These are phyloP conservation scores for Rhynchospora breviuscula DNA, from an alignment of 176 grass and related monocot genomes.

Conservation along the genomic window DNA sequence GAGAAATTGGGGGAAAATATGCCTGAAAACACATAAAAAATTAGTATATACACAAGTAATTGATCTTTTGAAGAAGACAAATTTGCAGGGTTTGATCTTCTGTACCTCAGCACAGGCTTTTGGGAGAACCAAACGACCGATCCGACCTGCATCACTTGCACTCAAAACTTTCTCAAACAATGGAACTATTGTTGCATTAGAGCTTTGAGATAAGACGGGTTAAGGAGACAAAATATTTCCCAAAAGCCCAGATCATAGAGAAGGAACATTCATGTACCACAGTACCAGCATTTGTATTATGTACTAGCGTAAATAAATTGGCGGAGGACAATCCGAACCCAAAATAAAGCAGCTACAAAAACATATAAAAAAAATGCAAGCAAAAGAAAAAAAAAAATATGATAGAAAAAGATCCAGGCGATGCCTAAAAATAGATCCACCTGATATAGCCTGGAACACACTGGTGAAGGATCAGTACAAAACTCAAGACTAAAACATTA, in stretches of 20 bases:
- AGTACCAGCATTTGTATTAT: background rate
- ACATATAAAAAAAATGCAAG: background rate
- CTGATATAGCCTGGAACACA: too few relatives aligned
- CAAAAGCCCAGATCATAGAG: background rate
- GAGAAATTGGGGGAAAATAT: constrained; percentile 99
- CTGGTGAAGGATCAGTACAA: too few relatives aligned
- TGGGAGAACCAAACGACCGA: constrained; percentile 97
- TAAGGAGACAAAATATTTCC: constrained; percentile 40
- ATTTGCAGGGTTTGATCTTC: background rate
- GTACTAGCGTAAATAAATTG: too few relatives aligned
- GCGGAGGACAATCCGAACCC: background rate
- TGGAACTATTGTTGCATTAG: constrained; percentile 96
- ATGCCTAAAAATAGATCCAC: too few relatives aligned
- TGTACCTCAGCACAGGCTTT: constrained; percentile 99
- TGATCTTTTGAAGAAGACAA: background rate
- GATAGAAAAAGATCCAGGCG: background rate
- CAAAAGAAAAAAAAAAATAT: too few relatives aligned
- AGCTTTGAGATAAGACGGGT: constrained; percentile 47
- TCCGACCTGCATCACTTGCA: constrained; percentile 95
- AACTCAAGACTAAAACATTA: background rate
- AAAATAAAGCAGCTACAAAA: background rate
- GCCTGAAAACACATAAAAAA: constrained; percentile 43
- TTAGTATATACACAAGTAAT: background rate
- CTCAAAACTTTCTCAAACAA: constrained; percentile 99
- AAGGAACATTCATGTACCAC: background rate